These are phyloP conservation scores for Xanthoceras sorbifolium DNA, from an alignment of 345 rosid species.

Conservation along the genomic window DNA sequence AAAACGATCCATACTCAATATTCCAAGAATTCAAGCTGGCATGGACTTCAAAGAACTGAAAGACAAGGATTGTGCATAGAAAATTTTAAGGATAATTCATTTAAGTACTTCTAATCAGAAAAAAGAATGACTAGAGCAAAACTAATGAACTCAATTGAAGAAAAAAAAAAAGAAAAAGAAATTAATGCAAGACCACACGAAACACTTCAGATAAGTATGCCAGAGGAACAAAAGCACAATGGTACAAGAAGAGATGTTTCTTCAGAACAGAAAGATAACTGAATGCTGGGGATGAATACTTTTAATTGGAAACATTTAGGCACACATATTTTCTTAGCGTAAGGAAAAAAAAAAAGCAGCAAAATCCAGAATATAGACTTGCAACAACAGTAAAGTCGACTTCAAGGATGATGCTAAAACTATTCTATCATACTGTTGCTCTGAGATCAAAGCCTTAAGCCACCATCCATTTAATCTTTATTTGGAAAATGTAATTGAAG, in stretches of 20 bases:
- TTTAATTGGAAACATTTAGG: no score
- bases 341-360: no score
- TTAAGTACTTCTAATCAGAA: no score
- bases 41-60: neutral
- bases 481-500: neutral
- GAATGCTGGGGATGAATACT: neutral
- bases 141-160: no score
- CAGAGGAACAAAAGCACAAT: neutral
- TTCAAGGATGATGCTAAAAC: neutral
- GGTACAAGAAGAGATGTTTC: neutral
- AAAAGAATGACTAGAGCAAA: no score
- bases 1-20: neutral
- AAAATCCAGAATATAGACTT: no score
- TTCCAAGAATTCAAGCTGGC: neutral
- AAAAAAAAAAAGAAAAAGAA: no score
- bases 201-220: no score
- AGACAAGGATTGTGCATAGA: no score
- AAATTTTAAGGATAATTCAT: no score
- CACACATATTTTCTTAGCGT: neutral
- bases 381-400: no score
- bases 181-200: no score
- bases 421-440: neutral
- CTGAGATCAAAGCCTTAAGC: neutral
- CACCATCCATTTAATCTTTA: neutral
- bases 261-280: neutral